phyloP scores from a whole-genome alignment of 306 rosid species.

The Malus fusca region DNA sequence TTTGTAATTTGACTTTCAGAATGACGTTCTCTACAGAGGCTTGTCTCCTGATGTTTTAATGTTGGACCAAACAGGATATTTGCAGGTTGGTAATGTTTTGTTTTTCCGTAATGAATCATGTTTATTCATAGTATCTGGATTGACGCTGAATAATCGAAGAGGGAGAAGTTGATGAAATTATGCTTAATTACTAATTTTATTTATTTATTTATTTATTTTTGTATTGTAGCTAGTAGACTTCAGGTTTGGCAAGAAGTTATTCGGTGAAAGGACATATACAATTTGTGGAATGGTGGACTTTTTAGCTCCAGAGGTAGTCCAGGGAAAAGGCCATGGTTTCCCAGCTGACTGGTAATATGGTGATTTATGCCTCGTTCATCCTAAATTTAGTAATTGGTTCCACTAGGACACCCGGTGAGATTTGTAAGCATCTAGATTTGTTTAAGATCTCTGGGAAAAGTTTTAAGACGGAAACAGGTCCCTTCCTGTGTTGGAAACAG shows the following conservation, averaged over 20 bases:
- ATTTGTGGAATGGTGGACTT: slow-evolving; percentile 82
- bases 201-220: background rate
- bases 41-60: slow-evolving; percentile 79
- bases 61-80: slow-evolving; percentile 70
- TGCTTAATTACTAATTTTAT: background rate
- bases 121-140: slow-evolving; percentile 19
- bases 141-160: background rate
- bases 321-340: slow-evolving; percentile 93
- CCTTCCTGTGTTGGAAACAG: background rate
- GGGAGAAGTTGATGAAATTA: background rate
- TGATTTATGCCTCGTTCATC: slow-evolving; percentile 10
- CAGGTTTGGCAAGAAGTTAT: slow-evolving; percentile 70
- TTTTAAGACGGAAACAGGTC: background rate
- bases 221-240: slow-evolving; percentile 74
- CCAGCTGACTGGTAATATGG: slow-evolving; percentile 80
- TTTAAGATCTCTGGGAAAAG: background rate
- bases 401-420: background rate
- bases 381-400: background rate
- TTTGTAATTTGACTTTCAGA: slow-evolving; percentile 56
- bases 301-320: slow-evolving; percentile 86
- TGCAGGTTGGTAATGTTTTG: slow-evolving; percentile 50
- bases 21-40: slow-evolving; percentile 88
- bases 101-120: background rate
- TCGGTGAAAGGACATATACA: slow-evolving; percentile 77
- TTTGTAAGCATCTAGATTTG: background rate